Conservation (phyloP, 2,329 filamentous ascomycete genomes). For the Fusarium virguliforme region DNA sequence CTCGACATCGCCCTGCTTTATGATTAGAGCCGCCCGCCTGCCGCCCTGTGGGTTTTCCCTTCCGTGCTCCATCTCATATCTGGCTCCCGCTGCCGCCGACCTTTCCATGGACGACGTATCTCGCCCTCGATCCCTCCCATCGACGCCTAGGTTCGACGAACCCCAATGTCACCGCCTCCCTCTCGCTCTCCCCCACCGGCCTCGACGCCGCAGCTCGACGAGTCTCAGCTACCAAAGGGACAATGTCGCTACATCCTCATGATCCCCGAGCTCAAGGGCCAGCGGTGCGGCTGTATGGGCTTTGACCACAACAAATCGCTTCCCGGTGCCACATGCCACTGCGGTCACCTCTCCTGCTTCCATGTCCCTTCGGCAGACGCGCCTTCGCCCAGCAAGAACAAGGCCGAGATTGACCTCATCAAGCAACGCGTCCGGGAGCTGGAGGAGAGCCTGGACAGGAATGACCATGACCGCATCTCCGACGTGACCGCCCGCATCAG, state of each 20-base stretch:
- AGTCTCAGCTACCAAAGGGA: slow-evolving; percentile 68
- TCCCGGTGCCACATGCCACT: slow-evolving; percentile 71
- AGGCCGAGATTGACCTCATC: slow-evolving; percentile 55
- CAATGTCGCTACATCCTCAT: slow-evolving; percentile 74
- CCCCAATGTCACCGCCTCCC: slow-evolving; percentile 51
- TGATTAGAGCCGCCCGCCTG: slow-evolving; percentile 50
- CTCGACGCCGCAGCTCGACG: slow-evolving; percentile 56
- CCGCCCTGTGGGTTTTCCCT: slow-evolving; percentile 34
- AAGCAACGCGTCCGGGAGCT: slow-evolving; percentile 49
- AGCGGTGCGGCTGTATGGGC: slow-evolving; percentile 72
- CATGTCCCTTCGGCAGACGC: slow-evolving; percentile 67
- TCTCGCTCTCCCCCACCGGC: slow-evolving; percentile 47
- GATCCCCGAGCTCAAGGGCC: slow-evolving; percentile 70
- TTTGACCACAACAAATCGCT: slow-evolving; percentile 70
- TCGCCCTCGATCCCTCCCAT: slow-evolving; percentile 41
- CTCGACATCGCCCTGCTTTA: slow-evolving; percentile 53
- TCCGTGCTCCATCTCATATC: slow-evolving; percentile 41
- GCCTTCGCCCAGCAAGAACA: slow-evolving; percentile 66
- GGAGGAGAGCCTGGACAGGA: slow-evolving; percentile 56
- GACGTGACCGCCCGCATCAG: slow-evolving; percentile 63
- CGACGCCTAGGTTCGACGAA: slow-evolving; percentile 47
- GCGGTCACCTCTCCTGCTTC: slow-evolving; percentile 74
- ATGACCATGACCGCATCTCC: slow-evolving; percentile 58
- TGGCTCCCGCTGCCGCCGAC: slow-evolving; percentile 43
- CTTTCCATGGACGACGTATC: slow-evolving; percentile 51